Evolutionary conservation across 176 grass and related monocot genomes (phyloP), one percentile per base, ranked within the genome.

Genomic region (Pontederia crassipes): DNA sequence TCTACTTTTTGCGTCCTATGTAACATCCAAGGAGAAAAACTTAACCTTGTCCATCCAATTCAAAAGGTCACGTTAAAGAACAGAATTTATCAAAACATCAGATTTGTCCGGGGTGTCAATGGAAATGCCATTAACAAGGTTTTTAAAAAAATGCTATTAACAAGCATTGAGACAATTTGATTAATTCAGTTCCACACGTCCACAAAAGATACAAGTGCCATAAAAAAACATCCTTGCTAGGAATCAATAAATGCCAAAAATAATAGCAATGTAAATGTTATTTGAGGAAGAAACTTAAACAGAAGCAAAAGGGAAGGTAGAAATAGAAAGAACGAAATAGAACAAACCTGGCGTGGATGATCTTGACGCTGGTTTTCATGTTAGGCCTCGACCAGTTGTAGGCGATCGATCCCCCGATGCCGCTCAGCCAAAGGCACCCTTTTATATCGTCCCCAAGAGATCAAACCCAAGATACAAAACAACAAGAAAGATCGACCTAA

Each of bases 281-380:
- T 69, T 28, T 76, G 9, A 10, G 1, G 9, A 47, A 17, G 9
- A 56, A 4, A 57, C 17, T 56, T 18, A 40, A 69, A 69, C 8
- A 17, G 2, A 18, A 56, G 20, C 20, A 11, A 54, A 53, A 17
- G 32, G 10, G 18, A 5, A 55, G 54, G 9, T 11, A 55, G 13
- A 48, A 9, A 14, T 18, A 28, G 48, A 7, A 73, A 49, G 73
- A 15, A 70, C 45, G 20, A 24, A 24, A 24, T 24, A 24, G 20
- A 24, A 24, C 83, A 49, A 77, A 92, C 93, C 93, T 98, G 10
- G 93, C 93, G 66, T 98, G 93, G 68, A 98, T 98, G 69, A 98
- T 75, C 84, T 98, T 98, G 70, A 98, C 93, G 71, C 93, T 98
- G 27, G 93, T 67, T 70, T 98, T 98, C 93, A 96, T 90, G 40